phyloP scores from a whole-genome alignment of 2,329 filamentous ascomycete species.

The Aspergillus tubingensis region DNA sequence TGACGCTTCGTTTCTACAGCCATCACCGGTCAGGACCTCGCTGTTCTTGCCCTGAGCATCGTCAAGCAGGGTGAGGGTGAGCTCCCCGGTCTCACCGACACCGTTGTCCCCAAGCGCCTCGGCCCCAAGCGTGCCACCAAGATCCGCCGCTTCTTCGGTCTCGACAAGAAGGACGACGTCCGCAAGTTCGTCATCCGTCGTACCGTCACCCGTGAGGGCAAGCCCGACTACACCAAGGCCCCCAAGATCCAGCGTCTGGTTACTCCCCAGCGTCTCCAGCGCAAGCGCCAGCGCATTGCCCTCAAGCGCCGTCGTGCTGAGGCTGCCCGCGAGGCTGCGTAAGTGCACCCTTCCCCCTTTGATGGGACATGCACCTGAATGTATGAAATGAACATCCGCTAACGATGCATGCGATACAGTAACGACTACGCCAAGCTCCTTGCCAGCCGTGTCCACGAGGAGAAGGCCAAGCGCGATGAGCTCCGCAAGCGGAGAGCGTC shows the following conservation, averaged over 20 bases:
- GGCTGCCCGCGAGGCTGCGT: slow-evolving; percentile 97
- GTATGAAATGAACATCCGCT: not conserved
- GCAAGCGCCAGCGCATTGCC: slow-evolving; percentile 97
- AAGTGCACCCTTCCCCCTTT: slow-evolving; percentile 52
- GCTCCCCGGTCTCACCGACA: slow-evolving; percentile 94
- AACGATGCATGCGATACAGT: slow-evolving; percentile 49
- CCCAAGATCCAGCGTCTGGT: slow-evolving; percentile 99
- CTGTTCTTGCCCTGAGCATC: slow-evolving; percentile 89
- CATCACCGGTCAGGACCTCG: slow-evolving; percentile 95
- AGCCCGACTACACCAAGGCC: slow-evolving; percentile 99
- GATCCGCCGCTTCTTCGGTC: slow-evolving; percentile 99
- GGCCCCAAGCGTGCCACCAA: slow-evolving; percentile 99
- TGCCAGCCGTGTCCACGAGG: slow-evolving; percentile 94
- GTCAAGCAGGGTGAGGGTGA: slow-evolving; percentile 98
- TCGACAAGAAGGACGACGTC: slow-evolving; percentile 99
- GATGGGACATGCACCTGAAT: not conserved
- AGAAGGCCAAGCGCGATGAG: slow-evolving; percentile 91
- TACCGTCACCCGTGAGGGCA: slow-evolving; percentile 95
- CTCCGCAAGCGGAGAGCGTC: slow-evolving; percentile 94
- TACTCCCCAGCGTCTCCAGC: slow-evolving; percentile 98
- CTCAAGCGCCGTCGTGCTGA: slow-evolving; percentile 98
- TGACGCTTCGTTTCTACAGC: slow-evolving; percentile 51
- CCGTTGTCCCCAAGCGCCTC: slow-evolving; percentile 97
- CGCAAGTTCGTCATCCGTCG: slow-evolving; percentile 99
- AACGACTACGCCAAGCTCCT: slow-evolving; percentile 96